Percentiles rank a stretch among this genome's conserved stretches.
phyloP scores from a whole-genome alignment of 1,284 basidiomycete genomes.

The Grifola frondosa region DNA sequence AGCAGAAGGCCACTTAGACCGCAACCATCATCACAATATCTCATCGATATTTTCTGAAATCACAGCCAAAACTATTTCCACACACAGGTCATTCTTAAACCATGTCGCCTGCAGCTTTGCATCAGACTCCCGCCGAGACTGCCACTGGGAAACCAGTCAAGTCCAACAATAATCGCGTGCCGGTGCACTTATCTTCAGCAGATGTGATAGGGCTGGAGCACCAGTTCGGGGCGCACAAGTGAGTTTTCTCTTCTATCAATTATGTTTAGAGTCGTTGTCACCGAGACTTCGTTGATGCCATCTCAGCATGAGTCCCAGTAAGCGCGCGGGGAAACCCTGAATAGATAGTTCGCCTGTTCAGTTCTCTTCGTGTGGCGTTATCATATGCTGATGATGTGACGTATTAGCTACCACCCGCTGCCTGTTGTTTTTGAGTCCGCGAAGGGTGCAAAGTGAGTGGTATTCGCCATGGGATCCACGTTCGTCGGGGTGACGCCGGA shows the following conservation, averaged over 20 bases:
- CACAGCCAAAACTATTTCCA: too few relatives aligned
- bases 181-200: constrained; percentile 47
- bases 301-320: constrained; percentile 10
- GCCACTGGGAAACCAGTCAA: too few relatives aligned
- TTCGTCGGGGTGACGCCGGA: constrained; percentile 17
- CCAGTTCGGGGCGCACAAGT: constrained; percentile 87
- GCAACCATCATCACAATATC: too few relatives aligned
- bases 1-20: too few relatives aligned
- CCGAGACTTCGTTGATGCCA: constrained; percentile 7
- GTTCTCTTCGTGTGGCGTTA: constrained; percentile 23
- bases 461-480: constrained; percentile 32
- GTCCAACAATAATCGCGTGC: constrained; percentile 17
- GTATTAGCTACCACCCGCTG: constrained; percentile 90
- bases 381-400: constrained; percentile 33
- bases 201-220: constrained; percentile 83
- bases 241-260: constrained; percentile 36
- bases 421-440: constrained; percentile 94
- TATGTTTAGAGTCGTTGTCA: constrained; percentile 12
- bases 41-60: too few relatives aligned
- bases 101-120: too few relatives aligned
- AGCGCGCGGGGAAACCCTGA: not conserved
- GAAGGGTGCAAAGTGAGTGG: constrained; percentile 79
- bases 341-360: constrained; percentile 24
- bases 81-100: too few relatives aligned
- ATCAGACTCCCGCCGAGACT: too few relatives aligned